These are phyloP conservation scores for Syzygium grande DNA, from an alignment of 345 rosid genomes.

Conservation along the genomic window DNA sequence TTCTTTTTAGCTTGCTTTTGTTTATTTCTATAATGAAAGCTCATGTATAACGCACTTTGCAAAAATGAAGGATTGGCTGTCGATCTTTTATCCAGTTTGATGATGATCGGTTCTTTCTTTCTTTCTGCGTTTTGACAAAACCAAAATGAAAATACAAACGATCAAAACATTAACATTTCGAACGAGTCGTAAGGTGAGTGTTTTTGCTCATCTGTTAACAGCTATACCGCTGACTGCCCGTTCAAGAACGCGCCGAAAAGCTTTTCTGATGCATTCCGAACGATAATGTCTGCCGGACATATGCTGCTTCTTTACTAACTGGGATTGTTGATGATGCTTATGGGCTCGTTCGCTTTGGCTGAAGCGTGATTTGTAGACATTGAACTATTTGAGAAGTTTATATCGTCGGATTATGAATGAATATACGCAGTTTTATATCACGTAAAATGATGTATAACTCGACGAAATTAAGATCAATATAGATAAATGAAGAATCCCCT, in stretches of 20 bases:
- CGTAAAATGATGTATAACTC: not conserved
- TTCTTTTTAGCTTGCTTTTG: not conserved
- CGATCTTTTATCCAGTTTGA: not conserved
- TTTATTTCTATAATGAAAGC: not conserved
- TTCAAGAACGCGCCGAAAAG: not conserved
- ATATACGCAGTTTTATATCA: too few species aligned
- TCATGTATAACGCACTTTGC: fast-evolving
- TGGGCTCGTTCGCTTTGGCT: not conserved
- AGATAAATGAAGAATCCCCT: not conserved
- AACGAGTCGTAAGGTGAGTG: not conserved
- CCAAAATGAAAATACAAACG: not conserved
- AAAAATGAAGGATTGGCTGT: not conserved
- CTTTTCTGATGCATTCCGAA: not conserved
- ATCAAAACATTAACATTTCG: not conserved
- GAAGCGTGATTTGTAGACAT: not conserved
- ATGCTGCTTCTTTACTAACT: not conserved
- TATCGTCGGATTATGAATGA: not conserved
- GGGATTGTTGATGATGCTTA: not conserved
- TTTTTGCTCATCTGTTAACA: not conserved
- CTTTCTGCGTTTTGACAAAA: not conserved
- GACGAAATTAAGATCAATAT: not conserved
- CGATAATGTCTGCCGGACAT: not conserved
- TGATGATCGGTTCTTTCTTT: not conserved
- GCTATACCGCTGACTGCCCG: not conserved
- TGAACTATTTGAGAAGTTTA: not conserved